These are phyloP conservation scores for Corynascus novoguineensis DNA, from an alignment of 495 filamentous ascomycete genomes.

Conservation along the genomic window DNA sequence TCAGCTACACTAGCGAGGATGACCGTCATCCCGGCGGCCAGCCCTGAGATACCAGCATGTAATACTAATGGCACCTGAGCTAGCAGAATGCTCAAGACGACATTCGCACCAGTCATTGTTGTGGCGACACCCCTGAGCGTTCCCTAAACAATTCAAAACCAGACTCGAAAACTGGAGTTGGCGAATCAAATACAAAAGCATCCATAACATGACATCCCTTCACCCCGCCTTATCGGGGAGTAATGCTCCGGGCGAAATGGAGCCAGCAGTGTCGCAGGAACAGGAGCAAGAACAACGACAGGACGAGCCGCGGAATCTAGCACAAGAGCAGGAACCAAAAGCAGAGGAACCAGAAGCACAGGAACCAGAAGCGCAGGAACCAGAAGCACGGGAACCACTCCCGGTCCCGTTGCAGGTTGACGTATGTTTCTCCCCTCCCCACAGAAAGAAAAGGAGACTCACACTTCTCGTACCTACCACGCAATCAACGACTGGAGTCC, in stretches of 20 bases:
- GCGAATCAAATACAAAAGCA: background rate
- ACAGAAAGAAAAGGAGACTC: background rate
- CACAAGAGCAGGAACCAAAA: background rate
- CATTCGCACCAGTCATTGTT: too few species aligned
- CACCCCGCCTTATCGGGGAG: background rate
- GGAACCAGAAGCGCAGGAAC: background rate
- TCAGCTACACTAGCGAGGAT: too few species aligned
- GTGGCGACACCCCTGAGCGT: too few species aligned
- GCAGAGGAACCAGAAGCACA: background rate
- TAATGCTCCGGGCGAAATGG: background rate
- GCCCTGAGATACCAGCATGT: too few species aligned
- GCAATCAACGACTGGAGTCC: constrained; percentile 7
- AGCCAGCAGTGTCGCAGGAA: background rate
- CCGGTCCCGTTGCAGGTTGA: constrained; percentile 4
- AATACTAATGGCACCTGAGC: too few species aligned
- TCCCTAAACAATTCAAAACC: too few species aligned
- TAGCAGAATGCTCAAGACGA: too few species aligned
- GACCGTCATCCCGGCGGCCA: too few species aligned
- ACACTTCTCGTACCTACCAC: constrained; percentile 1
- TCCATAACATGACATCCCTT: background rate
- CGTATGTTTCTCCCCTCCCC: background rate
- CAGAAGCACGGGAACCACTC: background rate
- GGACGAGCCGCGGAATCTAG: too few species aligned
- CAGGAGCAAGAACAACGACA: too few species aligned
- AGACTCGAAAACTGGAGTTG: background rate